These are phyloP conservation scores for Calocera cornea DNA, from an alignment of 768 basidiomycete genomes.

Conservation along the genomic window DNA sequence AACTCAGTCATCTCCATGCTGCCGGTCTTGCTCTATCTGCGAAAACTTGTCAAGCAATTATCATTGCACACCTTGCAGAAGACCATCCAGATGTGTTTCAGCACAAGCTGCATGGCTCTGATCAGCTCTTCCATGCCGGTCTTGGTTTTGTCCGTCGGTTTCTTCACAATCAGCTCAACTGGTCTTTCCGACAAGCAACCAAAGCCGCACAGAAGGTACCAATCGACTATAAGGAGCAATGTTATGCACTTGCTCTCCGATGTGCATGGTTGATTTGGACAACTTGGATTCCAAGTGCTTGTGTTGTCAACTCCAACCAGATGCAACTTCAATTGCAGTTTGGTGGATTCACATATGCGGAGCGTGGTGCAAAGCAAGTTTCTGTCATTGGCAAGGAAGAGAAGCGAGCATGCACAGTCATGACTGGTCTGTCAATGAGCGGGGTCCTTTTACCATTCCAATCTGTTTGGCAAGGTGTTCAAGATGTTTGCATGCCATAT, in stretches of 20 bases:
- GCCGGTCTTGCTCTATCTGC: slow-evolving; percentile 18
- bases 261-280: slow-evolving; percentile 21
- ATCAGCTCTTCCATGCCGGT: slow-evolving; percentile 20
- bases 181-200: slow-evolving; percentile 22
- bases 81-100: slow-evolving; percentile 21
- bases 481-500: slow-evolving; percentile 19
- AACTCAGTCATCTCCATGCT: slow-evolving; percentile 13
- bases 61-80: slow-evolving; percentile 21
- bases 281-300: slow-evolving; percentile 18
- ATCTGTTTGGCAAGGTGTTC: slow-evolving; percentile 26
- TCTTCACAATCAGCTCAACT: slow-evolving; percentile 16
- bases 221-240: slow-evolving; percentile 18
- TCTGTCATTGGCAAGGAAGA: slow-evolving; percentile 26
- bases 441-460: slow-evolving; percentile 30
- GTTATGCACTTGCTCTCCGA: slow-evolving; percentile 15
- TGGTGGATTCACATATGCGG: slow-evolving; percentile 22
- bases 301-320: slow-evolving; percentile 29
- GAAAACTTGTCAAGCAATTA: slow-evolving; percentile 21
- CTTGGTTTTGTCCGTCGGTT: slow-evolving; percentile 20
- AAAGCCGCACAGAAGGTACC: slow-evolving; percentile 29
- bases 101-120: slow-evolving; percentile 18
- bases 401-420: slow-evolving; percentile 31
- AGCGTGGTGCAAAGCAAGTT: slow-evolving; percentile 27
- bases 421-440: slow-evolving; percentile 23
- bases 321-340: slow-evolving; percentile 23